phyloP scores from a whole-genome alignment of 257 asterid genomes.

The Vinca minor region DNA sequence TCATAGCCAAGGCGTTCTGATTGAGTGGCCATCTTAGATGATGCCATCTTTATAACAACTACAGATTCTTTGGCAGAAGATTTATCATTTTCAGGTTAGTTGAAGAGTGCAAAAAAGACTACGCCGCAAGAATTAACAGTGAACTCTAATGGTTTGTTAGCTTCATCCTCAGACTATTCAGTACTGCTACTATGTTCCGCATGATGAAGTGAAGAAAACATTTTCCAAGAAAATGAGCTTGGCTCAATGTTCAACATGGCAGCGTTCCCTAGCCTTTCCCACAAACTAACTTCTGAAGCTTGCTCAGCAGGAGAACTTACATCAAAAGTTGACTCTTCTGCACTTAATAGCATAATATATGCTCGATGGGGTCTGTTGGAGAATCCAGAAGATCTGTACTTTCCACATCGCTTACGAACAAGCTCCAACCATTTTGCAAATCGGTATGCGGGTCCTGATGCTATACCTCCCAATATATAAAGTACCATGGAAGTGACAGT shows the following conservation, averaged over 20 bases:
- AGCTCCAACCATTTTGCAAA: conserved; percentile 97
- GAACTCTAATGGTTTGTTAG: conserved; percentile 83
- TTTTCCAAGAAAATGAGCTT: conserved; percentile 70
- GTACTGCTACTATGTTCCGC: conserved; percentile 77
- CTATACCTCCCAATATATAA: conserved; percentile 94
- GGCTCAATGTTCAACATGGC: conserved; percentile 78
- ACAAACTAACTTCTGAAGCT: conserved; percentile 62
- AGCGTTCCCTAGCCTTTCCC: conserved; percentile 94
- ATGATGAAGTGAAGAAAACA: conserved; percentile 87
- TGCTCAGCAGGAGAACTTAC: conserved; percentile 47
- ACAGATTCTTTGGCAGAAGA: conserved; percentile 75
- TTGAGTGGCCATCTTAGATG: conserved; percentile 99
- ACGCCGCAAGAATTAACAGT: conserved; percentile 99
- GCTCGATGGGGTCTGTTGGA: conserved; percentile 53
- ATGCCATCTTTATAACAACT: conserved; percentile 90
- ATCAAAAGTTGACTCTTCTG: conserved; percentile 46
- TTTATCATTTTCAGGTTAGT: conserved; percentile 60
- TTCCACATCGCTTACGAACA: conserved; percentile 90
- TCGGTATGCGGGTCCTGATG: conserved; percentile 86
- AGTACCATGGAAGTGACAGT: conserved; percentile 99
- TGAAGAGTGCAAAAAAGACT: conserved; percentile 86
- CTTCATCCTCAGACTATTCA: conserved; percentile 94
- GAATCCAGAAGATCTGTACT: conserved; percentile 78
- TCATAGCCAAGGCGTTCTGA: conserved; percentile 98
- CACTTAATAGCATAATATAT: conserved; percentile 63